These are phyloP conservation scores for Cronartium quercuum DNA, from an alignment of 1,284 basidiomycete genomes.

Conservation along the genomic window DNA sequence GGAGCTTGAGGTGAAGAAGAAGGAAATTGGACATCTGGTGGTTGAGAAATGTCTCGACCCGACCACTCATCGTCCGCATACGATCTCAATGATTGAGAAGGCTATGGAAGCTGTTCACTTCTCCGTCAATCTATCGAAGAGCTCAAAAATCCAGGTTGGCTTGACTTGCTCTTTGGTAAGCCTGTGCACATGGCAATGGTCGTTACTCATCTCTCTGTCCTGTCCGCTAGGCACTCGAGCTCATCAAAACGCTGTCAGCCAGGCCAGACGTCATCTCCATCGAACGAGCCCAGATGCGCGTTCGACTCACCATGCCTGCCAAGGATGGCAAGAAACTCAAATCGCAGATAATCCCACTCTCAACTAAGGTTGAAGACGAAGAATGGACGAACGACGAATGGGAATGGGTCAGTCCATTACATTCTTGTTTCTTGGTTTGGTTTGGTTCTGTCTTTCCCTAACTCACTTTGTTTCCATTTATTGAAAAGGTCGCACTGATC, in stretches of 20 bases:
- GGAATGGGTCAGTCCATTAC: constrained; percentile 77
- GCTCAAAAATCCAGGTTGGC: constrained; percentile 59
- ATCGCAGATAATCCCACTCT: constrained; percentile 64
- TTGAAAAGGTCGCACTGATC: constrained; percentile 72
- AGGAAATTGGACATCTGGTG: constrained; percentile 89
- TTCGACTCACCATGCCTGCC: constrained; percentile 71
- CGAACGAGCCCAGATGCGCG: constrained; percentile 83
- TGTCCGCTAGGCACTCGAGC: constrained; percentile 83
- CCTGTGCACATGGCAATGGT: background rate
- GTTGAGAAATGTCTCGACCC: constrained; percentile 95
- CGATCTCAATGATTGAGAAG: constrained; percentile 95
- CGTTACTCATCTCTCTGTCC: too few relatives aligned
- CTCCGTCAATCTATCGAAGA: constrained; percentile 79
- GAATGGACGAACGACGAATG: constrained; percentile 67
- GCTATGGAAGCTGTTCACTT: constrained; percentile 92
- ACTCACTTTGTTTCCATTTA: background rate
- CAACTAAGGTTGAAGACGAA: constrained; percentile 78
- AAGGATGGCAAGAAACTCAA: constrained; percentile 68
- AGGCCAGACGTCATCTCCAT: constrained; percentile 76
- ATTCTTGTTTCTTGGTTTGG: background rate
- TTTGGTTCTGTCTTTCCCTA: background rate
- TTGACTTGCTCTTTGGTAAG: background rate
- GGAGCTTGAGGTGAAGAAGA: constrained; percentile 72
- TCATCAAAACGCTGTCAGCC: constrained; percentile 72
- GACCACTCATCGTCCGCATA: constrained; percentile 75